Conservation (phyloP, 768 basidiomycete species). For the Leccinellum luteum region DNA sequence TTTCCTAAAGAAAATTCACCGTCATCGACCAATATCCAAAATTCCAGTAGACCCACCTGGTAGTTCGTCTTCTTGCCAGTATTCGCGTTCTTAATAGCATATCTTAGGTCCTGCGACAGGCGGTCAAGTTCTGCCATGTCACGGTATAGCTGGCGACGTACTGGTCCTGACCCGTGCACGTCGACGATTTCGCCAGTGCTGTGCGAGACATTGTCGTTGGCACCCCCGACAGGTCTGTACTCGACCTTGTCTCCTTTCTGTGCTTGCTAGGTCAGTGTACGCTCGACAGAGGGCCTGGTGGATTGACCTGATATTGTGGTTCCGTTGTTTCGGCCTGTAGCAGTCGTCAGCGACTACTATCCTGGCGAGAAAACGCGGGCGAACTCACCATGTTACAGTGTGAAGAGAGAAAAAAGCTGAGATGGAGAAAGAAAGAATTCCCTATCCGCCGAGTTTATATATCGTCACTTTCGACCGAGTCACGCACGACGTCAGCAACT, state of each 20-base stretch:
- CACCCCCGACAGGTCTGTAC: conserved; percentile 43
- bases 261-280: neutral
- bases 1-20: conserved; percentile 24
- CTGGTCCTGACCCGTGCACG: conserved; percentile 33
- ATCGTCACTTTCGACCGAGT: conserved; percentile 6
- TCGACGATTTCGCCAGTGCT: conserved; percentile 36
- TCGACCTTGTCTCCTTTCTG: conserved; percentile 43
- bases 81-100: conserved; percentile 41
- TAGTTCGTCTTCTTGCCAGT: conserved; percentile 41
- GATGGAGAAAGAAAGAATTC: neutral
- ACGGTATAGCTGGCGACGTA: conserved; percentile 13
- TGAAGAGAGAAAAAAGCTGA: neutral
- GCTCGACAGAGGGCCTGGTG: accelerated
- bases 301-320: conserved; percentile 24
- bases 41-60: conserved; percentile 23
- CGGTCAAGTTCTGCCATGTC: neutral
- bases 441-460: conserved; percentile 12
- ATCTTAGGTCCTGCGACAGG: conserved; percentile 29
- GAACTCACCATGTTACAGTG: conserved; percentile 12
- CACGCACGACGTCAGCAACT: conserved; percentile 15
- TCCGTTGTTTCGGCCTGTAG: conserved; percentile 19
- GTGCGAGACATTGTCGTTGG: conserved; percentile 38
- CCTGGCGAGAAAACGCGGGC: neutral
- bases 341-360: conserved; percentile 1
- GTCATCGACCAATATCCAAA: neutral